Conservation (phyloP, 2,329 filamentous ascomycete genomes). For the Trichoderma atroviride region DNA sequence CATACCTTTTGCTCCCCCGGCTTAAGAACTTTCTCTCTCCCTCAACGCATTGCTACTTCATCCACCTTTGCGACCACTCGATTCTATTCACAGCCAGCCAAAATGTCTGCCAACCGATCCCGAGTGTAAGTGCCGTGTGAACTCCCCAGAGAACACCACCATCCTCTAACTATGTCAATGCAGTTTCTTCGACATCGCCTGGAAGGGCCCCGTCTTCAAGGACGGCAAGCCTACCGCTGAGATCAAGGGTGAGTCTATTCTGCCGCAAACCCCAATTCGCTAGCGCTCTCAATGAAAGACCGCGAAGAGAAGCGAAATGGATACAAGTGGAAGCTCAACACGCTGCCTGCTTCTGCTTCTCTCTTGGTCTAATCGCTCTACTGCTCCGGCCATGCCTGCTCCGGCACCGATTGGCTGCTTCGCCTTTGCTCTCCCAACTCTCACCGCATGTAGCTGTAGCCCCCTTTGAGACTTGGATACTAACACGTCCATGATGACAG, state of each 20-base stretch:
- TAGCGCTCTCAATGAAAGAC: not conserved
- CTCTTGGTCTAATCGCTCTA: not conserved
- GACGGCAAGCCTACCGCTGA: conserved; percentile 56
- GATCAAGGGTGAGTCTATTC: conserved; percentile 59
- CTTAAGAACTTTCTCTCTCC: conserved; percentile 46
- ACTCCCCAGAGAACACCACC: conserved; percentile 24
- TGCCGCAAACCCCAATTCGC: conserved; percentile 10
- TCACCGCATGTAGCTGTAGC: not conserved
- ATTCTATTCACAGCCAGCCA: conserved; percentile 63
- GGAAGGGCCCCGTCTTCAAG: conserved; percentile 72
- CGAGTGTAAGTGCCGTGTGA: conserved; percentile 61
- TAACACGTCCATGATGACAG: conserved; percentile 47
- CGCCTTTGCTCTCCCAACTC: not conserved
- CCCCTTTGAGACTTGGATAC: conserved; percentile 26
- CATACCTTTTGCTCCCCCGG: conserved; percentile 46
- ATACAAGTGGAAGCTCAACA: not conserved
- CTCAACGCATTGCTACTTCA: conserved; percentile 45
- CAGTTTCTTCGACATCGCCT: conserved; percentile 72
- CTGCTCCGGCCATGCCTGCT: not conserved
- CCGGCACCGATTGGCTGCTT: not conserved
- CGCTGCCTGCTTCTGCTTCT: not conserved
- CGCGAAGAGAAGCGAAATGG: not conserved
- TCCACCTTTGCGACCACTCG: conserved; percentile 45
- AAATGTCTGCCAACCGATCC: conserved; percentile 64
- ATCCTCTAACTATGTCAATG: conserved; percentile 32